A percentile compares a stretch with the other conserved stretches of the same genome.
These are phyloP conservation scores for Fomitopsis schrenkii DNA, from an alignment of 1,284 basidiomycete genomes.

Conservation along the genomic window DNA sequence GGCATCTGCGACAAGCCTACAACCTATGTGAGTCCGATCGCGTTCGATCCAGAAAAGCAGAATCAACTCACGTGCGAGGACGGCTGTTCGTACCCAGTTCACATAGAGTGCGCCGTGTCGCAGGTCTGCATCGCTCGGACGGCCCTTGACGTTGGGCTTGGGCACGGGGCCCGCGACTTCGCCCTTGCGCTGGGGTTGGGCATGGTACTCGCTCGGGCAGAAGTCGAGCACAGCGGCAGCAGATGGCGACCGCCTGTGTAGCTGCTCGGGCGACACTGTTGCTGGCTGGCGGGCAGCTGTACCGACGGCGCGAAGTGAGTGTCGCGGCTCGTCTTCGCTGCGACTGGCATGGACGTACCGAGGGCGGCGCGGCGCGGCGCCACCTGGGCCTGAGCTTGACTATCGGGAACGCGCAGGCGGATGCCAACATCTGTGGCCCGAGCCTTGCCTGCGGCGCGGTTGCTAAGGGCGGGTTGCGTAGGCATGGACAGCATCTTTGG, in stretches of 20 bases:
- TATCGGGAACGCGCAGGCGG: background rate
- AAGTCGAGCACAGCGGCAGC: background rate
- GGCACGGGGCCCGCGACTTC: background rate
- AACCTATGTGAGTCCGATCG: background rate
- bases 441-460: conserved; percentile 5
- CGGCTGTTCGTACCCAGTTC: conserved; percentile 1
- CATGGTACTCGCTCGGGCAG: conserved; percentile 4
- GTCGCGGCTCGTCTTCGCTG: background rate
- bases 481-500: conserved; percentile 1
- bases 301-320: background rate
- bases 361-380: background rate
- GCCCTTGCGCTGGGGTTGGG: background rate
- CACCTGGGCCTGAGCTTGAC: background rate
- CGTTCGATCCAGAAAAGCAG: background rate
- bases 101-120: conserved; percentile 2
- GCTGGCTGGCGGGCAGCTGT: background rate
- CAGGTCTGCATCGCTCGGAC: conserved; percentile 1
- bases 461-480: background rate
- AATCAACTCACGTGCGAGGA: background rate
- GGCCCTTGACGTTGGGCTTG: conserved; percentile 6
- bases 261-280: background rate
- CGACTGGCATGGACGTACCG: background rate
- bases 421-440: conserved; percentile 6
- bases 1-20: conserved; percentile 1
- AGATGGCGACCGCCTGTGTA: background rate